Evolutionary conservation across 1,284 basidiomycete genomes (phyloP), one percentile per base, ranked within the genome.

Genomic region (Coniophora puteana): DNA sequence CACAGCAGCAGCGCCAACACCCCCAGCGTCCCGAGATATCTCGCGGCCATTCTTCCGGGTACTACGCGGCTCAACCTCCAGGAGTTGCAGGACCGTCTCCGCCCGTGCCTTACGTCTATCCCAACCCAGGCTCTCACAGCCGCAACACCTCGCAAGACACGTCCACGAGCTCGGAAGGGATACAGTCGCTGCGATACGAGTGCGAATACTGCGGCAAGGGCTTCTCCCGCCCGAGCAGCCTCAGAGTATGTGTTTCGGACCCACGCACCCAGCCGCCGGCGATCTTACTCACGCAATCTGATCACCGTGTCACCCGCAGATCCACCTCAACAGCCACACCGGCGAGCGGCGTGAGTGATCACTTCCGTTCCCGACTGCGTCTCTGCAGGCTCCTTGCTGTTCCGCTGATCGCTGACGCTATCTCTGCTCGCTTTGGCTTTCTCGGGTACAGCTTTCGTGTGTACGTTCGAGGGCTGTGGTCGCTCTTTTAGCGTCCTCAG

Each of bases 401-500:
- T 31, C 32, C 4, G 32, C 14, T 45, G 38, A n/a, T n/a, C n/a
- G n/a, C 13, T 32, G 33, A 36, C 26, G 21, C 3, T 23, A 27
- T 38, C 30, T 12, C 21, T 34, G 36, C 17, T 21, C 24, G 14
- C 30, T 36, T 33, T 40, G 45, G 16, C 38, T 12, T 18, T 38
- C 29, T 31, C 32, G 4, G 32, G n/a, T 45, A 38, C 61, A 89
- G 87, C 87, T 14, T 89, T 85, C 63, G 66, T 73, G 41, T 90
- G 88, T 59, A 79, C 86, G 12, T 75, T 80, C 42, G 78, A 82
- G 45, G 77, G 76, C 45, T 90, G 88, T 61, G 83, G 83, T 7
- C 78, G 87, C 39, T 80, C 80, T 55, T 90, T 90, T 63, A 89
- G 85, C 58, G 88, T 90, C 40, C 76, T 89, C 55, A 89, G 85